A percentile compares a stretch with the other conserved stretches of the same genome.
Evolutionary conservation across 371 early-diverging fungal species (phyloP).

Genomic region (Lichtheimia ornata): DNA sequence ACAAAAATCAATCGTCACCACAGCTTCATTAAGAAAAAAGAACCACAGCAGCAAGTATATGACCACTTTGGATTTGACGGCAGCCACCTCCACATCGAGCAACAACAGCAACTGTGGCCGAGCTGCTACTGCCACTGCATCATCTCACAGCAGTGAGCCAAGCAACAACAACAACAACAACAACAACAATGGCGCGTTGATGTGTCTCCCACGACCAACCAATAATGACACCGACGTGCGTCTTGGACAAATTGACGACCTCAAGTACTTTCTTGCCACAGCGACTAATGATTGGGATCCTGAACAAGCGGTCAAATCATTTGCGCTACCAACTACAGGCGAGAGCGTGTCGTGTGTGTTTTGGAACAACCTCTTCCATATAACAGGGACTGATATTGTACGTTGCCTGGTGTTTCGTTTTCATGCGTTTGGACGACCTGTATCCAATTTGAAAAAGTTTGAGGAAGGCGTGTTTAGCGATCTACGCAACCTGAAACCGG

Average conservation of each 20-base stretch:
- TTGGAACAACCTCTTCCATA: constrained; percentile 90
- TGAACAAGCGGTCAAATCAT: constrained; percentile 57
- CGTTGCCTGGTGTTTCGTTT: constrained; percentile 94
- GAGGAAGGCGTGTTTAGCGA: constrained; percentile 99
- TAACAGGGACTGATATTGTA: constrained; percentile 99
- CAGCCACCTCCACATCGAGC: background rate
- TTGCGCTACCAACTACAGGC: constrained; percentile 73
- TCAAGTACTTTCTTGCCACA: constrained; percentile 59
- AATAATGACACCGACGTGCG: constrained; percentile 32
- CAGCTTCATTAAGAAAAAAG: background rate
- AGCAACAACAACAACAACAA: background rate
- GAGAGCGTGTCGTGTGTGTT: constrained; percentile 90
- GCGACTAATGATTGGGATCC: constrained; percentile 64
- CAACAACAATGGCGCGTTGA: constrained; percentile 6
- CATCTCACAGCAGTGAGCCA: background rate
- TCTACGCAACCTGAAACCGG: constrained; percentile 97
- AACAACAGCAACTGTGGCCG: background rate
- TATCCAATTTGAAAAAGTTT: constrained; percentile 95
- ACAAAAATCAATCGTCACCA: background rate
- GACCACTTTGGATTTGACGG: background rate
- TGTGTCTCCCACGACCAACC: constrained; percentile 20
- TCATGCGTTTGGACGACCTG: constrained; percentile 89
- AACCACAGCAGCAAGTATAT: background rate
- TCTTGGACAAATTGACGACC: constrained; percentile 46
- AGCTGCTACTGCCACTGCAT: background rate